A percentile compares a stretch with the other conserved stretches of the same genome.
These are phyloP conservation scores for Ogataea pignaliae DNA, from an alignment of 805 yeast genomes.

Conservation along the genomic window DNA sequence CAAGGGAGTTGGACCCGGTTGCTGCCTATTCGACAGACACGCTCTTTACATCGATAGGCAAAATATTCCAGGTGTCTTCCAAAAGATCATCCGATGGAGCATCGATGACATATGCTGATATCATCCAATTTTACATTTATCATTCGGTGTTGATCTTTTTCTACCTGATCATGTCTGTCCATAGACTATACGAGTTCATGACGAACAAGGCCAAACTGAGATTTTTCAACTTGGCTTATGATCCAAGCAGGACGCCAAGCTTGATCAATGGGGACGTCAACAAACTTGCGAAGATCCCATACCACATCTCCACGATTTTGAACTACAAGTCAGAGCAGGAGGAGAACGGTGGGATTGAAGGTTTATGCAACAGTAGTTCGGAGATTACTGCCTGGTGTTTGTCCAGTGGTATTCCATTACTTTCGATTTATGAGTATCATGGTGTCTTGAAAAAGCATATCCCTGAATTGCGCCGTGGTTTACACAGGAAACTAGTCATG, in stretches of 20 bases:
- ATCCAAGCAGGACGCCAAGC: conserved; percentile 74
- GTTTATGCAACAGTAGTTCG: conserved; percentile 69
- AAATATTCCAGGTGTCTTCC: conserved; percentile 15
- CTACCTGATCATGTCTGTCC: conserved; percentile 52
- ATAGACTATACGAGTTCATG: conserved; percentile 47
- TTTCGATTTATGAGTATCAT: conserved; percentile 74
- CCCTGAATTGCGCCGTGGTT: conserved; percentile 51
- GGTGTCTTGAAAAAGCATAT: conserved; percentile 59
- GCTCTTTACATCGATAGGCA: conserved; percentile 14
- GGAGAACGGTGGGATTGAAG: conserved; percentile 87
- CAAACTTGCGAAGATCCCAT: conserved; percentile 72
- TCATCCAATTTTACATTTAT: conserved; percentile 32
- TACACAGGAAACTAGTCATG: conserved; percentile 53
- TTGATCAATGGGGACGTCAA: conserved; percentile 79
- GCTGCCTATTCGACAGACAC: conserved; percentile 17
- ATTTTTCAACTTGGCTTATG: conserved; percentile 59
- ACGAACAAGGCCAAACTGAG: conserved; percentile 52
- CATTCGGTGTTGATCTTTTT: conserved; percentile 47
- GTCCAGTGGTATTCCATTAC: conserved; percentile 75
- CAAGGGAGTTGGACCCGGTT: conserved; percentile 8
- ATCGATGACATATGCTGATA: neutral
- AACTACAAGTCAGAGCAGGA: conserved; percentile 69
- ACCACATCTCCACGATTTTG: conserved; percentile 69
- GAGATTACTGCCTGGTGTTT: conserved; percentile 83
- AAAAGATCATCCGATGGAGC: conserved; percentile 5